Evolutionary conservation across 306 rosid genomes (phyloP).

Genomic region (Cucumis cinereus): DNA sequence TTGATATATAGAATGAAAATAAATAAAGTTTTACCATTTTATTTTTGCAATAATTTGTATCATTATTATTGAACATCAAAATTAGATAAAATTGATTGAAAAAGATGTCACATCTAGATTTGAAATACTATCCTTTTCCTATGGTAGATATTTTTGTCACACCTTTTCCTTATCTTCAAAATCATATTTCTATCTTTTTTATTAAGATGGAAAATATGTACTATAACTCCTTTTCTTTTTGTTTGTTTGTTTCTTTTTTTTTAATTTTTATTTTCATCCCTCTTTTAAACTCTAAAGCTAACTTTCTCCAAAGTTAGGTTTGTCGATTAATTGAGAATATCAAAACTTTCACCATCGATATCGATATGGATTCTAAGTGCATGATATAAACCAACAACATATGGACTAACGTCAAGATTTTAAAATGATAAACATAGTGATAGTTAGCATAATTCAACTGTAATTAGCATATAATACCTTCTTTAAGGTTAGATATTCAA

Average conservation of each 20-base stretch:
- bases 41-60: neutral
- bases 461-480: too few species aligned
- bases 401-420: neutral
- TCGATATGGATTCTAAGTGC: neutral
- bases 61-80: neutral
- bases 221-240: neutral
- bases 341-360: neutral
- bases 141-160: neutral
- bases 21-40: neutral
- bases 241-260: too few species aligned
- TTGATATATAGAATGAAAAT: neutral
- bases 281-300: neutral
- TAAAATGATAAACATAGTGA: too few species aligned
- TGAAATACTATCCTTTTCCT: neutral
- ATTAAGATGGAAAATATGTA: neutral
- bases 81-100: neutral
- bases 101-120: neutral
- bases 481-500: too few species aligned
- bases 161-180: neutral
- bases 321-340: neutral
- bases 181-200: neutral
- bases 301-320: neutral
- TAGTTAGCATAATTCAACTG: too few species aligned
- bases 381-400: neutral
- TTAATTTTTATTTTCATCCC: neutral